Evolutionary conservation across 192 early-diverging fungal genomes (phyloP), one percentile per base, ranked within the genome.

Genomic region (Coemansia sp.): DNA sequence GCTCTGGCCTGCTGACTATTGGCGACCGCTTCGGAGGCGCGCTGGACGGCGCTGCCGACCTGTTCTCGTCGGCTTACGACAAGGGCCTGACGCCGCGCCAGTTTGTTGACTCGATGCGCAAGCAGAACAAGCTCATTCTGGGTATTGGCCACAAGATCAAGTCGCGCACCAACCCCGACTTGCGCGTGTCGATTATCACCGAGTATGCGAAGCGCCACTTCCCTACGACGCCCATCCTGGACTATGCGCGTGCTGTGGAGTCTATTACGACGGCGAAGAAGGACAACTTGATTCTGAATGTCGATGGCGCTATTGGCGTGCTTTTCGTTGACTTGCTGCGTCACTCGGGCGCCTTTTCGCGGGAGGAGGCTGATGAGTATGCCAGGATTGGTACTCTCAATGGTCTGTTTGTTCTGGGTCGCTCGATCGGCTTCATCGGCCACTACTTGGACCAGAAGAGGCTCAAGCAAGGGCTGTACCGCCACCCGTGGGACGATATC

Each of bases 61-160:
- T 87, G 64, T 99, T 99, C 86, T 87, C 91, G 11, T 83, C 70
- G 52, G 95, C 96, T 11, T 99, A 96, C 84, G 96, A 99, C 83
- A 89, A 92, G 83, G 88, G 90, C 48, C 83, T 94, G 59, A 89
- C 93, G 18, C 94, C 96, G 50, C 89, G 91, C 58, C 95, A 97
- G 78, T 99, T 95, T 75, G 96, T 99, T 21, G 86, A 89, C 72
- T 90, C 90, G 52, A 96, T 94, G 93, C 89, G 96, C 59, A 93
- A 93, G 83, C 88, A 89, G 70, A 93, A 97, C 91, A 94, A 97
- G 86, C 86, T 99, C 66, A 99, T 99, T 79, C 85, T 94, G 61
- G 96, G 96, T 66, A 99, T 99, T 64, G 96, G 96, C 20, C 96
- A 99, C 92, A 97, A 96, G 88, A 95, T 99, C 88, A 99, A 99